Percentiles rank a stretch among this genome's conserved stretches.
phyloP scores from a whole-genome alignment of 2,329 filamentous ascomycete species.

The Fusarium palustre region DNA sequence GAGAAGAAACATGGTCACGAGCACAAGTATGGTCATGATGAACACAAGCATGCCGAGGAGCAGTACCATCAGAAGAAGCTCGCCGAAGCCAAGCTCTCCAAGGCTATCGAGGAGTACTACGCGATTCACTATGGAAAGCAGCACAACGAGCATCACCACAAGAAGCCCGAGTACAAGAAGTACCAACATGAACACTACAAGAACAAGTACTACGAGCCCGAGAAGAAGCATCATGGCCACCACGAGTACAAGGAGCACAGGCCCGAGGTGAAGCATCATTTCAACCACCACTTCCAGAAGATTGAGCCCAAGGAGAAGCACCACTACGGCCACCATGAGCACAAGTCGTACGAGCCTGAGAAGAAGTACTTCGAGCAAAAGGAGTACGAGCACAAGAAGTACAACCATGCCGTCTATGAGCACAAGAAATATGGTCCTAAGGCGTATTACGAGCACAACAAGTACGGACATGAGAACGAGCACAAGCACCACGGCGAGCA shows the following conservation, averaged over 20 bases:
- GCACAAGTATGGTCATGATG: not conserved
- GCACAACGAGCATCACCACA: not conserved
- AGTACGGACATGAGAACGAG: not conserved
- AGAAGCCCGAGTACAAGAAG: not conserved
- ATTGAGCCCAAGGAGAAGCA: not conserved
- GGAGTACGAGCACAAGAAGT: not conserved
- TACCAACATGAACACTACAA: not conserved
- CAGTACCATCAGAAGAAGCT: not conserved
- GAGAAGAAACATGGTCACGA: not conserved
- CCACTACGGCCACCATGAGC: not conserved
- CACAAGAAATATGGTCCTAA: constrained; percentile 4
- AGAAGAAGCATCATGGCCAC: not conserved
- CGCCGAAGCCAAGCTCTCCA: constrained; percentile 1
- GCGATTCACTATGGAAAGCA: not conserved
- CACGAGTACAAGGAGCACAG: not conserved
- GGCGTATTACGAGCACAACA: not conserved
- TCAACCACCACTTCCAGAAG: not conserved
- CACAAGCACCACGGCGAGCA: not conserved
- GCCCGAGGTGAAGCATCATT: not conserved
- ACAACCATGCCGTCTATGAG: not conserved
- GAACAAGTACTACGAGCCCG: not conserved
- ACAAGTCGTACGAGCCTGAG: not conserved
- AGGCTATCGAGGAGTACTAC: constrained; percentile 17
- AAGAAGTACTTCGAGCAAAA: not conserved
- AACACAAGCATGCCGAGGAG: not conserved